Base-by-base conservation (phyloP, 2,329 filamentous ascomycete genomes). In the Fusarium sp. region DNA sequence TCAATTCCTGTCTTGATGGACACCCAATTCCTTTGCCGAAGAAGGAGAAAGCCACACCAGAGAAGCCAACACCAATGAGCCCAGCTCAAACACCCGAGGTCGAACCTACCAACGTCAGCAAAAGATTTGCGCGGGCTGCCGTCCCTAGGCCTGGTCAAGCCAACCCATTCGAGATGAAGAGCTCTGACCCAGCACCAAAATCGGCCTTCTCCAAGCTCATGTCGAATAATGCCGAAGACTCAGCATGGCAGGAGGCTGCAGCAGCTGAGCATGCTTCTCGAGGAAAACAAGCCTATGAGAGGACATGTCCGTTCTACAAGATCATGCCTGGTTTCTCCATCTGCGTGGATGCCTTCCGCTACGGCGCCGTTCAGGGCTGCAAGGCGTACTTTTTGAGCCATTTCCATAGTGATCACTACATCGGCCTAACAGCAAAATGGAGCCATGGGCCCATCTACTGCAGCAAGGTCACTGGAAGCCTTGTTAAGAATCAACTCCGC, bases 221-320 rank as follows among this genome's bases (percentile, higher is more conserved):
- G 96, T 93, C 94, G 8, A 90, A 89, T 7, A 94, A 97, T 74
- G 93, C 92, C 7, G 96, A 99, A 81, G 92, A 97, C 77, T 86
- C 89, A 2, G 96, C 96, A 1, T 99, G 96, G 96, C 90, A 92
- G 1, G 89, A 88, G 36, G 96, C 96, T 14, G 94, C 95, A 0
- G 92, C 93, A 2, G 86, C 92, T 2, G 94, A 97, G 77, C 83
- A 88, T 28, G 88, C 92, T 2, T 90, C 94, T 4, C 88, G 93
- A 40, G 95, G 96, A 22, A 96, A 94, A 76, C 93, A 92, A 19
- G 91, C 94, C 0, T 96, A 95, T 74, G 88, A 95, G 75, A 89
- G 96, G 49, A 98, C 94, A 0, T 99, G 96, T 76, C 96, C 96
- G 0, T 99, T 99, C 75, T 99, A 99, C 84, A 99, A 99, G 80